Conservation (phyloP, 2,329 filamentous ascomycete species). For the Ceratocystis cacaofunesta region DNA sequence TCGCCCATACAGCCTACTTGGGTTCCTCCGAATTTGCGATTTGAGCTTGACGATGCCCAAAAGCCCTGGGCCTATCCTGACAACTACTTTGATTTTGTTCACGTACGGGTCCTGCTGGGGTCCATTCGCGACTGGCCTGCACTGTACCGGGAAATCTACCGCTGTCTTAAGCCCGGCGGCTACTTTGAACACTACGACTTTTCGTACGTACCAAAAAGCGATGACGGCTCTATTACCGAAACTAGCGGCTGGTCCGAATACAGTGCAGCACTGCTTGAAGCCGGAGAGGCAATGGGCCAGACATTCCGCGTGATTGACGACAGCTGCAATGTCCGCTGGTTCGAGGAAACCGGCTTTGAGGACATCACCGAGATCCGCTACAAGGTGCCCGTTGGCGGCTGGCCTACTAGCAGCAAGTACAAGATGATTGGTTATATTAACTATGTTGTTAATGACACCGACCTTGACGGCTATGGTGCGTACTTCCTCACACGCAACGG, state of each 20-base stretch:
- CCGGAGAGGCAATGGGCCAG: slow-evolving; percentile 23
- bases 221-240: slow-evolving; percentile 23
- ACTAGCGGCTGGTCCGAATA: slow-evolving; percentile 22
- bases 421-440: slow-evolving; percentile 31
- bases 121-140: slow-evolving; percentile 41
- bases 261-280: slow-evolving; percentile 22
- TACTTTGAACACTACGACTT: slow-evolving; percentile 26
- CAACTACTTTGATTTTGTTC: slow-evolving; percentile 42
- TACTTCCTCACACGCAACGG: slow-evolving; percentile 27
- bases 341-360: slow-evolving; percentile 22
- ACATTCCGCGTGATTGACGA: slow-evolving; percentile 22
- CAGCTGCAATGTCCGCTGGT: slow-evolving; percentile 17
- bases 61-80: slow-evolving; percentile 32
- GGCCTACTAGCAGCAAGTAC: slow-evolving; percentile 31
- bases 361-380: slow-evolving; percentile 20
- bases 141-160: slow-evolving; percentile 35
- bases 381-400: slow-evolving; percentile 29
- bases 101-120: slow-evolving; percentile 36
- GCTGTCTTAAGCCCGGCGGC: slow-evolving; percentile 42
- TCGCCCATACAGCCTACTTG: slow-evolving; percentile 40
- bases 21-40: slow-evolving; percentile 45
- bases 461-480: slow-evolving; percentile 26
- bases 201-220: slow-evolving; percentile 28
- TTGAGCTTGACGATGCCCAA: slow-evolving; percentile 47
- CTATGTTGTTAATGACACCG: slow-evolving; percentile 24